Conservation (phyloP, 75 land plant genomes). For the Sequoiadendron giganteum region DNA sequence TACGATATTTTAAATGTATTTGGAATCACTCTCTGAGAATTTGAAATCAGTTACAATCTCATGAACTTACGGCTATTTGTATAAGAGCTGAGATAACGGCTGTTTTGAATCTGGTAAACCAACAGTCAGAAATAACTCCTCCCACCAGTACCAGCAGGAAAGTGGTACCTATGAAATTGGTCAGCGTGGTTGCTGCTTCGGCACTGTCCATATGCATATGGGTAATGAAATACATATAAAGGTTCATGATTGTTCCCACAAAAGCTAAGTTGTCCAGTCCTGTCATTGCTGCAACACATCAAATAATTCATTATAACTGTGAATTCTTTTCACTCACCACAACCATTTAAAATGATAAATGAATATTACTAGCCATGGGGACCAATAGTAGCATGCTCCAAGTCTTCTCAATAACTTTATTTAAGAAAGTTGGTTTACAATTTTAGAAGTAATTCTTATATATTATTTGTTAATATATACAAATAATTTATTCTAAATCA, state of each 20-base stretch:
- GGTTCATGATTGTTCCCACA: constrained; percentile 14
- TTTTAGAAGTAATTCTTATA: too few relatives aligned
- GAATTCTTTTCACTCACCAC: too few relatives aligned
- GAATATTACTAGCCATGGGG: too few relatives aligned
- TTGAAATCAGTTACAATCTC: too few relatives aligned
- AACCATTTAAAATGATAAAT: too few relatives aligned
- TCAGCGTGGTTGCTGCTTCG: constrained; percentile 23
- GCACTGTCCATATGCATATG: constrained; percentile 14
- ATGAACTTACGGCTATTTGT: constrained; percentile 9
- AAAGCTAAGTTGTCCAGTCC: constrained; percentile 35
- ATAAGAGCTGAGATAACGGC: not conserved
- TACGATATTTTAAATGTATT: not conserved
- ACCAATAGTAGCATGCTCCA: too few relatives aligned
- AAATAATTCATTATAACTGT: not conserved
- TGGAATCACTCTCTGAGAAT: too few relatives aligned
- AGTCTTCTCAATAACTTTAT: too few relatives aligned
- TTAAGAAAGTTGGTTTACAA: too few relatives aligned
- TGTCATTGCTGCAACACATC: constrained; percentile 18
- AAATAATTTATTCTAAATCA: too few relatives aligned
- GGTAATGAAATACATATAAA: constrained; percentile 20
- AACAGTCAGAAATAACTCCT: constrained; percentile 21
- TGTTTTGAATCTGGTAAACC: constrained; percentile 22
- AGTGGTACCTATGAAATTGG: constrained; percentile 26
- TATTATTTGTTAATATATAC: too few relatives aligned
- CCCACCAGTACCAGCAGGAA: constrained; percentile 18